Evolutionary conservation across 805 yeast genomes (phyloP).

Genomic region (Kodamaea nitidulidarum): DNA sequence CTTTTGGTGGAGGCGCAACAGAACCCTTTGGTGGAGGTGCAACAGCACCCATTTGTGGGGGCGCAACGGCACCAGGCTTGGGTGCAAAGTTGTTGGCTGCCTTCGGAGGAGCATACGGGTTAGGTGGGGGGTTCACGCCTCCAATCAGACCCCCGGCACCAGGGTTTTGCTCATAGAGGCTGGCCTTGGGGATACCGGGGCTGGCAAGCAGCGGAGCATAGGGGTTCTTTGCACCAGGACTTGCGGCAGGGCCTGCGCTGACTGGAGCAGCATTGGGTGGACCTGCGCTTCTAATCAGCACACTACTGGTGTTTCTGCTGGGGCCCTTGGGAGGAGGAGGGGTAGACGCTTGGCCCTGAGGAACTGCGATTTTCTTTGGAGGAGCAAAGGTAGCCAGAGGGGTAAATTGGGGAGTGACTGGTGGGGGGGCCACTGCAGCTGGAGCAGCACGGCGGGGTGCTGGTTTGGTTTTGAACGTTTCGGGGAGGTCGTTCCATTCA

Average conservation of each 20-base stretch:
- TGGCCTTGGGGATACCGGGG: constrained; percentile 13
- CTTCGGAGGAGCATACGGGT: constrained; percentile 27
- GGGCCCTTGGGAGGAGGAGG: constrained; percentile 29
- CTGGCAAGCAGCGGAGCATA: constrained; percentile 24
- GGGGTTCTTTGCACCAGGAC: constrained; percentile 17
- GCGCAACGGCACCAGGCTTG: constrained; percentile 9
- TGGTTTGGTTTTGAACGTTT: constrained; percentile 40
- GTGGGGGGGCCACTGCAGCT: constrained; percentile 26
- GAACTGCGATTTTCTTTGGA: constrained; percentile 22
- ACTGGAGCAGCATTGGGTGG: no score
- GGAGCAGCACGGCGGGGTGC: constrained; percentile 45
- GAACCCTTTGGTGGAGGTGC: no score
- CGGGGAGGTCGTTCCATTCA: constrained; percentile 71
- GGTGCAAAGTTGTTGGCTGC: no score
- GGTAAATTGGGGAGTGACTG: constrained; percentile 17
- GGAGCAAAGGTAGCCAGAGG: constrained; percentile 19
- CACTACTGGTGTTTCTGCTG: constrained; percentile 15
- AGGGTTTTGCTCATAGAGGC: constrained; percentile 22
- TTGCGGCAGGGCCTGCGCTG: no score
- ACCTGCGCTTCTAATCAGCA: constrained; percentile 9
- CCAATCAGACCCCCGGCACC: constrained; percentile 6
- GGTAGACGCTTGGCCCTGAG: constrained; percentile 16
- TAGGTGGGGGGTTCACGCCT: constrained; percentile 11
- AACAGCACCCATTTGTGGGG: constrained; percentile 14
- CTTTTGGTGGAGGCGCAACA: no score